Base-by-base conservation (phyloP, 2,329 filamentous ascomycete species). In the Pseudogymnoascus sp. region DNA sequence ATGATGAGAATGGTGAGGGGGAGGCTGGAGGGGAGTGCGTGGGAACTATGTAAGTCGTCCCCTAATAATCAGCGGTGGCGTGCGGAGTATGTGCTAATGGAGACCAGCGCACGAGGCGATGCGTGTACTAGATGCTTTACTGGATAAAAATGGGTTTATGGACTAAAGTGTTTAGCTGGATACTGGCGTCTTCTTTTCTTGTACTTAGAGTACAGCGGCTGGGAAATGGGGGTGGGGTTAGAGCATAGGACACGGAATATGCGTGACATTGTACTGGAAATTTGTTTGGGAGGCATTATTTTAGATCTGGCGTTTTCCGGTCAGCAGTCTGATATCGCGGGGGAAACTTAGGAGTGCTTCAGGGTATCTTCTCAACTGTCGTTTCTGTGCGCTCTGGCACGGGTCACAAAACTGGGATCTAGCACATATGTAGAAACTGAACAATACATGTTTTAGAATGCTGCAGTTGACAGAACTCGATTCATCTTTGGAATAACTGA, bases 101-200 rank as follows among this genome's bases (percentile, higher is more conserved):
- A 25, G 25, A 55, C 25, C 25, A 61, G 60, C 60, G 22, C 60
- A 61, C 33, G 60, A 61, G 60, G 60, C 38, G 23, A 42, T 33
- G 60, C 60, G 60, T 25, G 60, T 61, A 52, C 60, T 61, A 36
- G 60, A 61, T 36, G 60, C 38, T 33, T 52, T 61, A 58, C 16
- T 61, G 8, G 41, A 61, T 19, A 61, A 61, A 52, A 61, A 61
- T 61, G 60, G 60, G 14, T 61, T 61, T 33, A 61, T 61, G 60
- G 60, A 61, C 14, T 61, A 16, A 49, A 14, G 25, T 45, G 25
- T 41, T 30, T 2, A n/a, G 9, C n/a, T 30, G 28, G 28, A 55
- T 30, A 55, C n/a, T 22, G 49, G 25, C 28, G n/a, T 55, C 25
- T 12, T 12, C 25, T 55, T 19, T 55, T 55, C n/a, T 33, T 52